Evolutionary conservation across 148 eudicot genomes (phyloP), one percentile per base, ranked within the genome.

Genomic region (Heliamphora exappendiculata): DNA sequence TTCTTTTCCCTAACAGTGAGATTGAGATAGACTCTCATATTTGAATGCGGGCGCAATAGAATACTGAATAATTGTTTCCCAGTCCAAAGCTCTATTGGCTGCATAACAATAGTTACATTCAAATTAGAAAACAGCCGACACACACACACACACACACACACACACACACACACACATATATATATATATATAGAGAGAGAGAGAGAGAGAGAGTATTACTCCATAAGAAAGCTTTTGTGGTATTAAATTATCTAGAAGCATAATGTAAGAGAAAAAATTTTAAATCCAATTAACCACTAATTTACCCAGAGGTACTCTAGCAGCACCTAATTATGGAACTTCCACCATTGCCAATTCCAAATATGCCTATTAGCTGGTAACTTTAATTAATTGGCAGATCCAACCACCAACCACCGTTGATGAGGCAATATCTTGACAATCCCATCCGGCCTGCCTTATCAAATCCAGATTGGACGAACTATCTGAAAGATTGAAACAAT

Each of bases 51-150:
- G 19, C 98, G 97, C 84, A 95, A 68, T 29, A 95, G 89, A 72
- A 95, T 90, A 89, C 78, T 85, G 73, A 94, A 91, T 57, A 95
- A 79, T 57, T 95, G 99, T 82, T 95, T 95, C 67, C 99, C 99
- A 50, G 97, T 95, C 99, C 99, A 93, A 39, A 95, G 96, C 87
- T 93, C 97, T 73, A 91, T 79, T 14, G 99, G 99, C 99, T 92
- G 87, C 88, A 85, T 83, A 69, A 82, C 59, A 83, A 75, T 29
- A 66, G 49, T 14, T 6, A n/a, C 31, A 47, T 62, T 67, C 20
- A 59, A 36, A 9, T 49, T 62, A 33, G 33, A 55, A 39, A 59
- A 64, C 53, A 78, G 69, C 57, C 39, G 0, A 39, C 22, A 66
- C 70, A 66, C n/a, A n/a, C n/a, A n/a, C n/a, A n/a, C n/a, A n/a